A percentile compares a stretch with the other conserved stretches of the same genome.
Conservation (phyloP, 2,329 filamentous ascomycete species). For the Cylindrodendrum hubeiense region DNA sequence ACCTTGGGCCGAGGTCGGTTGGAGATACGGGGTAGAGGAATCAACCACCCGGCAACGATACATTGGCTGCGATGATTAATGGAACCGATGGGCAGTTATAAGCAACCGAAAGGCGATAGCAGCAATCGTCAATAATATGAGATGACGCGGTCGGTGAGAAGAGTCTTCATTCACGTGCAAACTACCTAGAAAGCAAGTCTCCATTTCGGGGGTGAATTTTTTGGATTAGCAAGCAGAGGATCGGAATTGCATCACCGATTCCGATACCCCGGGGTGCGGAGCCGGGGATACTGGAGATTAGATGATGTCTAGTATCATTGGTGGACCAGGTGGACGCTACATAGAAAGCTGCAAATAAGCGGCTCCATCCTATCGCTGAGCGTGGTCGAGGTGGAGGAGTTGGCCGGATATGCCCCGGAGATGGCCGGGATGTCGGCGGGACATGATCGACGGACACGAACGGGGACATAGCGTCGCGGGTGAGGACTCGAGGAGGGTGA, state of each 20-base stretch:
- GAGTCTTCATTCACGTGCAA: background rate
- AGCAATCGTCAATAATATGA: background rate
- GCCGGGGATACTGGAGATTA: constrained; percentile 7
- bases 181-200: background rate
- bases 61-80: background rate
- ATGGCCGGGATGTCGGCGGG: background rate
- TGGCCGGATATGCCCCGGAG: too few species aligned
- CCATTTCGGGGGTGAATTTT: background rate
- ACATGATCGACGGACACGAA: too few species aligned
- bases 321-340: background rate
- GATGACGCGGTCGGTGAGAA: background rate
- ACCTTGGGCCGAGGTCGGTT: background rate
- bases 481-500: too few species aligned
- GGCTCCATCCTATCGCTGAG: background rate
- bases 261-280: constrained; percentile 11
- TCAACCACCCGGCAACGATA: background rate
- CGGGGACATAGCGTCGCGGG: too few species aligned
- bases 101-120: background rate
- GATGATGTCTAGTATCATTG: background rate
- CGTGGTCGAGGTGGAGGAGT: background rate
- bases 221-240: constrained; percentile 30
- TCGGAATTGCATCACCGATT: constrained; percentile 23
- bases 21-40: background rate
- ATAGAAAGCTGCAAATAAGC: background rate
- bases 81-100: background rate